A percentile compares a stretch with the other conserved stretches of the same genome.
phyloP scores from a whole-genome alignment of 169 alveolate species.

The Cryptosporidium ubiquitum region DNA sequence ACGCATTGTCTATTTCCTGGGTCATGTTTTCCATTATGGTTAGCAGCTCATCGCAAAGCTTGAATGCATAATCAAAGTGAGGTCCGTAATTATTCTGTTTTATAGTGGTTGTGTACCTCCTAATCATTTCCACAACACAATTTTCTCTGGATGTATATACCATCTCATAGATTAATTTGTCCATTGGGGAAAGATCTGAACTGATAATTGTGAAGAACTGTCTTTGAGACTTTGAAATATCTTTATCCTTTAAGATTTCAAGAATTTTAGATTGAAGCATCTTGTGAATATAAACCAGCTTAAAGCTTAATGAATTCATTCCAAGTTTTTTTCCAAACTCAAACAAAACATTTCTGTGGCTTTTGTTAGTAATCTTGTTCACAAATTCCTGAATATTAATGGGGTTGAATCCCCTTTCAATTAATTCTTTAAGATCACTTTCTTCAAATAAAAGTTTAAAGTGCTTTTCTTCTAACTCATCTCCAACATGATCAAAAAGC shows the following conservation, averaged over 20 bases:
- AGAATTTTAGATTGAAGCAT: neutral
- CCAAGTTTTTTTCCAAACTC: conserved; percentile 48
- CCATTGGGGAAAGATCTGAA: conserved; percentile 5
- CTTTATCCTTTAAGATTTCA: neutral
- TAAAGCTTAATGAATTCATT: conserved; percentile 25
- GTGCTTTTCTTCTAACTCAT: neutral
- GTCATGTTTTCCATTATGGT: neutral
- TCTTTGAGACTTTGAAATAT: neutral
- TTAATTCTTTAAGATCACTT: neutral
- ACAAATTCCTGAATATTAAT: neutral
- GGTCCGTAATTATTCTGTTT: neutral
- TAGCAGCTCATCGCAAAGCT: conserved; percentile 6
- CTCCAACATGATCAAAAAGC: neutral
- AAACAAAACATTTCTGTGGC: neutral
- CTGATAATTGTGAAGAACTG: conserved; percentile 3
- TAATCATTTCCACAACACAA: conserved; percentile 37
- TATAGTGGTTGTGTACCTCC: neutral
- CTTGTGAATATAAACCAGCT: neutral
- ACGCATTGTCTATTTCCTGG: neutral
- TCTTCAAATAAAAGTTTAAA: neutral
- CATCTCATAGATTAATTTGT: conserved; percentile 21
- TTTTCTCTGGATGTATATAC: conserved; percentile 13
- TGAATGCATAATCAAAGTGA: conserved; percentile 12
- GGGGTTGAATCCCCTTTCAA: conserved; percentile 48
- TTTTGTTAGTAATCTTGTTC: neutral